Evolutionary conservation across 345 rosid species (phyloP).

Genomic region (Bruguiera gymnorhiza): DNA sequence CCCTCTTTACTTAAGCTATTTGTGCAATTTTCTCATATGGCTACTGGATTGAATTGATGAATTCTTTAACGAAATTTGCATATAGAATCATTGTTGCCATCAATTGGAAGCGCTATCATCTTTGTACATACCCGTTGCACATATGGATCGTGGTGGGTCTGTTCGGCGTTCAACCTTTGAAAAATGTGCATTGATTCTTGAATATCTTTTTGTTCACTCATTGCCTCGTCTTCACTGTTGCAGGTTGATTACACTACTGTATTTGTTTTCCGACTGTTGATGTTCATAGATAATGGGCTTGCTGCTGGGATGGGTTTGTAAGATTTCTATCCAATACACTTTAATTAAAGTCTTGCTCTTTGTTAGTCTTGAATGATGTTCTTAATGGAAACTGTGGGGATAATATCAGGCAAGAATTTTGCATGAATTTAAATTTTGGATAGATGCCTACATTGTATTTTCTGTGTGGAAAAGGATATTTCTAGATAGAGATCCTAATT

Average conservation of each 20-base stretch:
- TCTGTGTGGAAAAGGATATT: not conserved
- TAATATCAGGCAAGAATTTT: not conserved
- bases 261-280: constrained; percentile 82
- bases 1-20: too few relatives aligned
- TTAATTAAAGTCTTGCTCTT: not conserved
- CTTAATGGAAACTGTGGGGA: not conserved
- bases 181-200: not conserved
- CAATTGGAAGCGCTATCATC: constrained; percentile 78
- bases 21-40: too few relatives aligned
- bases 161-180: not conserved
- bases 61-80: constrained; percentile 31
- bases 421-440: not conserved
- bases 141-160: constrained; percentile 94
- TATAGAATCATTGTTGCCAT: constrained; percentile 79
- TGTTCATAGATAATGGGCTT: constrained; percentile 94
- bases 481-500: not conserved
- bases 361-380: not conserved
- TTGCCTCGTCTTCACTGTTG: constrained; percentile 17
- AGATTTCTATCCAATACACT: constrained; percentile 25
- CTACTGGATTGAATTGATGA: too few relatives aligned
- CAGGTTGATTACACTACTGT: constrained; percentile 95
- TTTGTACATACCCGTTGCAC: constrained; percentile 83
- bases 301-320: constrained; percentile 99
- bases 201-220: not conserved
- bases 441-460: not conserved